Evolutionary conservation across 768 basidiomycete species (phyloP), one percentile per base, ranked within the genome.

Genomic region (Phylloporus sp.): DNA sequence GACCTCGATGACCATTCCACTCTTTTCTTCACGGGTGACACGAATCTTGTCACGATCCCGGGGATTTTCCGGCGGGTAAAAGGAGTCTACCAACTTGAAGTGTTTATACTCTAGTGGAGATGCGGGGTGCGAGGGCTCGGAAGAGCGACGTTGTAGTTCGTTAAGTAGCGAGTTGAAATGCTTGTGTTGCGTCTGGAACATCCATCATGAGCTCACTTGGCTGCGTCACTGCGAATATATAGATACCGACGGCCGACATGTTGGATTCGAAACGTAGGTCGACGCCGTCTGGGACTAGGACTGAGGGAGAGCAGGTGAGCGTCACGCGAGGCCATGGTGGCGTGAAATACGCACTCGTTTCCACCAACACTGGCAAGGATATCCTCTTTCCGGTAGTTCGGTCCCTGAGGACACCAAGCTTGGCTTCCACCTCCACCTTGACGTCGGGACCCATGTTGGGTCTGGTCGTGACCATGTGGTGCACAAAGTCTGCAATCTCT

Each of bases 81-180:
- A 95, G 9, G 78, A 77, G 69, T 97, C 94, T 44, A 88, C 65
- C 42, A 91, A 78, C 54, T 79, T 76, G 11, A 82, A 78, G 63
- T 98, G 94, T 28, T 69, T 72, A 71, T 94, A 93, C 27, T 72
- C 73, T 18, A 97, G 72, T 5, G 80, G 79, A 10, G 78, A 74
- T 22, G 78, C 65, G 11, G 74, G 71, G 49, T 81, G 73, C 4
- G 69, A 66, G 4, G 85, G 73, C 46, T 73, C 71, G 18, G 69
- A 57, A 8, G 83, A 80, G 15, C 74, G 67, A 14, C 71, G 74
- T 62, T 82, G 86, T 50, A 91, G 80, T 5, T 78, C 70, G 69
- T 98, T 99, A n/a, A 99, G 79, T 24, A 93, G 75, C 11, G 67
- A 71, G 60, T 98, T 98, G 69, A 80, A 92, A 56, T 87, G 82